These are phyloP conservation scores for Phascolomyces articulosus DNA, from an alignment of 371 early-diverging fungal species.

Conservation along the genomic window DNA sequence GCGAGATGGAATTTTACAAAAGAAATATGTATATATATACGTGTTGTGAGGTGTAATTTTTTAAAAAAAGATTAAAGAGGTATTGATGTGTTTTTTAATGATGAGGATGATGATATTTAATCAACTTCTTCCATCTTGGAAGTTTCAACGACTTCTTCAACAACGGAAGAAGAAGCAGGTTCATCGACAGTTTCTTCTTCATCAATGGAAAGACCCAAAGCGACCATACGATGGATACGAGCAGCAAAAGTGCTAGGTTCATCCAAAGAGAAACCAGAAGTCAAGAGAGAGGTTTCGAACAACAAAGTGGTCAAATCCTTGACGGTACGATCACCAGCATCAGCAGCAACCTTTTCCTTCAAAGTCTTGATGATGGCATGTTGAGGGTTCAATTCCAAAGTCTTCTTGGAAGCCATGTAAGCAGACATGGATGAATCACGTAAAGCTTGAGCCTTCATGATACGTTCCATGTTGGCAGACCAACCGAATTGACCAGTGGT, in stretches of 20 bases:
- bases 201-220: conserved; percentile 94
- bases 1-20: not conserved
- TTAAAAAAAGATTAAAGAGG: not conserved
- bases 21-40: not conserved
- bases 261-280: conserved; percentile 97
- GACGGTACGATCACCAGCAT: conserved; percentile 96
- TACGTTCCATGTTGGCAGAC: conserved; percentile 99
- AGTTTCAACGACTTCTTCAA: conserved; percentile 72
- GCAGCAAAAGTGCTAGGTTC: conserved; percentile 91
- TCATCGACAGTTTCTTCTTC: conserved; percentile 68
- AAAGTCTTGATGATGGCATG: conserved; percentile 94
- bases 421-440: conserved; percentile 95
- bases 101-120: conserved; percentile 48
- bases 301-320: conserved; percentile 94
- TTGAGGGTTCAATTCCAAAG: conserved; percentile 95
- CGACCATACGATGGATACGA: conserved; percentile 98
- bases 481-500: conserved; percentile 98
- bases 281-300: conserved; percentile 93
- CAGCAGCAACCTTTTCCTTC: conserved; percentile 84
- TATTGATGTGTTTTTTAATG: not conserved
- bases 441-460: conserved; percentile 99
- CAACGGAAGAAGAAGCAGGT: conserved; percentile 41
- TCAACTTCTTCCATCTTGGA: conserved; percentile 98
- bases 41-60: not conserved
- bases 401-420: conserved; percentile 99